A percentile compares a stretch with the other conserved stretches of the same genome.
Conservation (phyloP, 176 grass and related monocot genomes). For the Musa acuminata region DNA sequence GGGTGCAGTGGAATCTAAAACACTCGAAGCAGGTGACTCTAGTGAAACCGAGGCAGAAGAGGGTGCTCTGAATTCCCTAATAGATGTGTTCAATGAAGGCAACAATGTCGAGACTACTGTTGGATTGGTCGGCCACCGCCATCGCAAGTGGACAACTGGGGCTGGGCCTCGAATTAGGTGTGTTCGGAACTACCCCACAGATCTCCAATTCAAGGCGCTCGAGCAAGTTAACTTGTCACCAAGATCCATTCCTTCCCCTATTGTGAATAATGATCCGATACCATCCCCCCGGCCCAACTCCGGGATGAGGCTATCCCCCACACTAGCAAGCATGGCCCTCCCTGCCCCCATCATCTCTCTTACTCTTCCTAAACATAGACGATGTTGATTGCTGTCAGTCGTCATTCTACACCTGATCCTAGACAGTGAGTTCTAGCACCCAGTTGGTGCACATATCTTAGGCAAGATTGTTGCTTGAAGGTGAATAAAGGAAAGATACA, state of each 20-base stretch:
- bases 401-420: too few species aligned
- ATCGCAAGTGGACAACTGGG: constrained; percentile 71
- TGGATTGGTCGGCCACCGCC: constrained; percentile 23
- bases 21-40: neutral
- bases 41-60: constrained; percentile 20
- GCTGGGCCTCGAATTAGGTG: constrained; percentile 67
- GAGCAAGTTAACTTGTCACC: constrained; percentile 99
- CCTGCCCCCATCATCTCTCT: constrained; percentile 40
- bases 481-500: too few species aligned
- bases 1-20: neutral
- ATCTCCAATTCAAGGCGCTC: constrained; percentile 76
- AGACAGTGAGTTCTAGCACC: too few species aligned
- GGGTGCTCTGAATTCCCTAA: constrained; percentile 3
- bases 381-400: neutral
- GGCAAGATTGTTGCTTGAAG: too few species aligned
- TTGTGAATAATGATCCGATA: constrained; percentile 56
- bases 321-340: constrained; percentile 50
- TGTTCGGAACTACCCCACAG: constrained; percentile 77
- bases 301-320: constrained; percentile 60
- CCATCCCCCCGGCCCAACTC: constrained; percentile 77
- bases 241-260: constrained; percentile 25
- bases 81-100: neutral
- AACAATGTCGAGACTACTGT: neutral
- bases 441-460: too few species aligned
- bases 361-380: constrained; percentile 28